These are phyloP conservation scores for Talaromyces sp. DNA, from an alignment of 2,329 filamentous ascomycete species.

Conservation along the genomic window DNA sequence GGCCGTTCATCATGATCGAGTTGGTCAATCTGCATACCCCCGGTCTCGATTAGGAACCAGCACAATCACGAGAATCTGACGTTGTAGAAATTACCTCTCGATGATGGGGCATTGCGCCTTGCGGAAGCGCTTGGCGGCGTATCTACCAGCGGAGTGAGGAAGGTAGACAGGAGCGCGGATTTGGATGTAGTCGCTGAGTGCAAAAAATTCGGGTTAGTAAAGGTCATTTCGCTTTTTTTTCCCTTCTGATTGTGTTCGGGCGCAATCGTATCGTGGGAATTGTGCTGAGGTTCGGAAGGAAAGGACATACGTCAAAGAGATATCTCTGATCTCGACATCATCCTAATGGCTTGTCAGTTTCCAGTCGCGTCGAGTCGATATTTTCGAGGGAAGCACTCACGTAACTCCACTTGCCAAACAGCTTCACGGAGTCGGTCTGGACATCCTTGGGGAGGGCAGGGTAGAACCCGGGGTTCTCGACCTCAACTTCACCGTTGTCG, in stretches of 20 bases:
- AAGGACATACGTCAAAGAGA: constrained; percentile 90
- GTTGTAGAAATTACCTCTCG: constrained; percentile 57
- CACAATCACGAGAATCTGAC: neutral
- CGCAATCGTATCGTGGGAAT: neutral
- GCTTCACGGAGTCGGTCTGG: constrained; percentile 84
- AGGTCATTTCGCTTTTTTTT: constrained; percentile 12
- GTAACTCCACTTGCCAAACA: constrained; percentile 98
- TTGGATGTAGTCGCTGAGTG: constrained; percentile 93
- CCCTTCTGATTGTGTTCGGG: neutral
- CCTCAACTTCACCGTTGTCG: constrained; percentile 91
- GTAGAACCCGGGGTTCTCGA: constrained; percentile 66
- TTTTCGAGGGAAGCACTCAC: constrained; percentile 5
- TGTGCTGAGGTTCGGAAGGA: neutral
- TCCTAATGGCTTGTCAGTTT: constrained; percentile 39
- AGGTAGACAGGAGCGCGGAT: constrained; percentile 99
- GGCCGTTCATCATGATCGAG: constrained; percentile 99
- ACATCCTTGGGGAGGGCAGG: constrained; percentile 90
- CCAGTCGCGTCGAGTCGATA: neutral
- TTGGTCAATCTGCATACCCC: constrained; percentile 66
- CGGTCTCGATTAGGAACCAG: neutral
- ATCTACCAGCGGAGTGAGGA: constrained; percentile 96
- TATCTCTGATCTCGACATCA: constrained; percentile 99
- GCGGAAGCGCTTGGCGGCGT: constrained; percentile 99
- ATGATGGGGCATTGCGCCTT: constrained; percentile 99
- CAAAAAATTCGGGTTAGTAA: constrained; percentile 25